phyloP scores from a whole-genome alignment of 2,329 filamentous ascomycete species.

The Aspergillus clavatus region DNA sequence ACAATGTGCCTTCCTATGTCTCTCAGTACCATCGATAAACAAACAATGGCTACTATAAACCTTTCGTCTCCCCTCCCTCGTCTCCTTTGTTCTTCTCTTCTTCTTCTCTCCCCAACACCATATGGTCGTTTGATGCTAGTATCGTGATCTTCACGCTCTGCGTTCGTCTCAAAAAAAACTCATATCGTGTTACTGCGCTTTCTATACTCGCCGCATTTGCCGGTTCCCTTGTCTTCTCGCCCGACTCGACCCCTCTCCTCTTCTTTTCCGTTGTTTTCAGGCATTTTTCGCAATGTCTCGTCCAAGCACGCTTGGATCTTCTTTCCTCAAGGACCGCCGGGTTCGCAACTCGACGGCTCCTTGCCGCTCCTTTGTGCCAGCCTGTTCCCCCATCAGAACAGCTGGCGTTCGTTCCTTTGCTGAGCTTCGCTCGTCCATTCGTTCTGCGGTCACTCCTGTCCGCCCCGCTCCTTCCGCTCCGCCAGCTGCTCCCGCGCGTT shows the following conservation, averaged over 20 bases:
- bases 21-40: not conserved
- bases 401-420: conserved; percentile 12
- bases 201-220: conserved; percentile 6
- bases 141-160: conserved; percentile 12
- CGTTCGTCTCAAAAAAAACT: conserved; percentile 13
- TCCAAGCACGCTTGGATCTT: conserved; percentile 16
- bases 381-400: conserved; percentile 2
- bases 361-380: conserved; percentile 10
- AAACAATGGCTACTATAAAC: conserved; percentile 1
- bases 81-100: conserved; percentile 9
- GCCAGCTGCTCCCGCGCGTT: conserved; percentile 7
- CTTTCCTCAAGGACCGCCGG: conserved; percentile 6
- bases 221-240: conserved; percentile 1
- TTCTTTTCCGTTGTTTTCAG: conserved; percentile 2
- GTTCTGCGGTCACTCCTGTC: conserved; percentile 5
- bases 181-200: conserved; percentile 10
- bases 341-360: conserved; percentile 8
- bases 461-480: conserved; percentile 1
- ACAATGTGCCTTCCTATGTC: not conserved
- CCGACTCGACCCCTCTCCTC: conserved; percentile 1
- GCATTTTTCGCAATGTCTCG: conserved; percentile 15
- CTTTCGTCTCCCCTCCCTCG: conserved; percentile 2
- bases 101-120: conserved; percentile 10
- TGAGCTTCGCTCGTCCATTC: conserved; percentile 15
- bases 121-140: conserved; percentile 16